Percentiles rank a stretch among this genome's conserved stretches.
phyloP scores from a whole-genome alignment of 2,329 filamentous ascomycete species.

The Ampelomyces quisqualis region DNA sequence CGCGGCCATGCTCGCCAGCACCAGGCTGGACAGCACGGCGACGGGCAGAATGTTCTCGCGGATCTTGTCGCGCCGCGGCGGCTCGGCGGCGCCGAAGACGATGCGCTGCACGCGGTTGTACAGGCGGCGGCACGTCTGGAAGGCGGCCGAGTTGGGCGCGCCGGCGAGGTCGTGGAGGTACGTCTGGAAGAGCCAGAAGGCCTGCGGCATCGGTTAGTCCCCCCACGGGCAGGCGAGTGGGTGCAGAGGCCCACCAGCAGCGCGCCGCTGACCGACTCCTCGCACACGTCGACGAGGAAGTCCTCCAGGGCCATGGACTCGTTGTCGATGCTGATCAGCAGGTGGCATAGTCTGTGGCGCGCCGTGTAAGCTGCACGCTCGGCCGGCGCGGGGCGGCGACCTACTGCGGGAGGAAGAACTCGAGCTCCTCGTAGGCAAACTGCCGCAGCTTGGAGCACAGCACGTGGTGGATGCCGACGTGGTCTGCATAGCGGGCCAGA shows the following conservation, averaged over 20 bases:
- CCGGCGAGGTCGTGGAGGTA: conserved; percentile 78
- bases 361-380: conserved; percentile 45
- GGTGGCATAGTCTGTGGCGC: conserved; percentile 65
- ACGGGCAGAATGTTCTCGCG: conserved; percentile 79
- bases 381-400: conserved; percentile 17
- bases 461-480: conserved; percentile 87
- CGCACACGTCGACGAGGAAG: conserved; percentile 80
- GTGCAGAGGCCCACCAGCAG: conserved; percentile 63
- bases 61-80: conserved; percentile 69
- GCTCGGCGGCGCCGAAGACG: conserved; percentile 75
- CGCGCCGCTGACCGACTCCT: conserved; percentile 82
- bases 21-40: conserved; percentile 76
- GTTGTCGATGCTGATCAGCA: conserved; percentile 84
- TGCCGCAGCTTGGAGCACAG: conserved; percentile 85
- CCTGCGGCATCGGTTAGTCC: conserved; percentile 54
- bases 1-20: conserved; percentile 72
- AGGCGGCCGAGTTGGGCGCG: conserved; percentile 73
- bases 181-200: conserved; percentile 88
- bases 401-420: conserved; percentile 78
- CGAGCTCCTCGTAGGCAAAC: conserved; percentile 87
- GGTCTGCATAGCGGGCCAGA: conserved; percentile 85
- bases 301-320: conserved; percentile 90
- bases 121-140: conserved; percentile 78
- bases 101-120: conserved; percentile 90
- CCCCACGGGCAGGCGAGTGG: conserved; percentile 23